phyloP scores from a whole-genome alignment of 163 green algal species.

The Chlamydomonas reinhardtii region DNA sequence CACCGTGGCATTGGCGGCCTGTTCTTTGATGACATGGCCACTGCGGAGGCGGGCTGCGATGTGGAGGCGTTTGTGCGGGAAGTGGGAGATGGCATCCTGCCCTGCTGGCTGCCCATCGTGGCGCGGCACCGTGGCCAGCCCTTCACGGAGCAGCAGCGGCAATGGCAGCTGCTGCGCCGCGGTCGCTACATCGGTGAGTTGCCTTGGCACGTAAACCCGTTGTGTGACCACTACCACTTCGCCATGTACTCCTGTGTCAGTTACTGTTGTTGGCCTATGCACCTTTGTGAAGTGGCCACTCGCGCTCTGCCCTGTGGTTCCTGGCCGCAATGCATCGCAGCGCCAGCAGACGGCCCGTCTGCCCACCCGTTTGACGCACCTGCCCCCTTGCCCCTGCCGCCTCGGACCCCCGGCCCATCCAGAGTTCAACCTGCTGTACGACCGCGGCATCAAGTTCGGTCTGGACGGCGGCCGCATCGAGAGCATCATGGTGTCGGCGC shows the following conservation, averaged over 20 bases:
- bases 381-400: no score
- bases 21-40: slow-evolving; percentile 97
- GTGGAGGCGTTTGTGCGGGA: slow-evolving; percentile 62
- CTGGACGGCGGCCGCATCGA: slow-evolving; percentile 92
- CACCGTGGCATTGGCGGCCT: slow-evolving; percentile 96
- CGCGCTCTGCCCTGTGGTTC: no score
- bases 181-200: slow-evolving; percentile 63
- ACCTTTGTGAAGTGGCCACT: no score
- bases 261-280: no score
- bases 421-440: slow-evolving; percentile 99
- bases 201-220: no score
- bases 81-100: slow-evolving; percentile 85
- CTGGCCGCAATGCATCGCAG: no score
- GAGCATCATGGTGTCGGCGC: slow-evolving; percentile 96
- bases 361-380: no score
- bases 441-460: slow-evolving; percentile 93
- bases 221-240: no score
- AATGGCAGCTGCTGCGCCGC: slow-evolving; percentile 93
- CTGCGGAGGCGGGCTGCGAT: slow-evolving; percentile 61
- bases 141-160: slow-evolving; percentile 81
- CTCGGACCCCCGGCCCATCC: neutral
- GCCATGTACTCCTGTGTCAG: no score
- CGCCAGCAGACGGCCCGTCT: no score
- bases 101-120: slow-evolving; percentile 86
- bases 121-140: slow-evolving; percentile 50